Evolutionary conservation across 768 basidiomycete genomes (phyloP), one percentile per base, ranked within the genome.

Genomic region (Cystobasidium tubakii): DNA sequence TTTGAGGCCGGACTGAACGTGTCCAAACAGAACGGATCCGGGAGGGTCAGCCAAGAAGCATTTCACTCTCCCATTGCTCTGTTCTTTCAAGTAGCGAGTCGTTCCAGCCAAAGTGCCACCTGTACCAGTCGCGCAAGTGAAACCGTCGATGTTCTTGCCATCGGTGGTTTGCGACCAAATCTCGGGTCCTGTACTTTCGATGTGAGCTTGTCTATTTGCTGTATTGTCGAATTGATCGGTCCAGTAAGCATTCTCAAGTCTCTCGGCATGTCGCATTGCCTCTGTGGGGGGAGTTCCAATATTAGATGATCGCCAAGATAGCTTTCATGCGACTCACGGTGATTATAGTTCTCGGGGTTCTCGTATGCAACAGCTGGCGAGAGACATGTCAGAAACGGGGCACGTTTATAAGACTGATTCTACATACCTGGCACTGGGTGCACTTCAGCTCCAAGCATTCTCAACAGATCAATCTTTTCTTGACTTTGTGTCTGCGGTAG

Each of bases 381-480:
- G 57, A 34, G 13, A 23, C 12, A 17, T 9, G 1, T 54, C 17
- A 29, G n/a, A 25, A 62, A 27, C 23, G 6, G 39, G 6, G 39
- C 46, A 17, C 9, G 21, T 4, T 21, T 12, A n/a, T n/a, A 13
- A 77, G 29, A 34, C 44, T n/a, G 23, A 0, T 31, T 39, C 1
- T 1, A 79, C 81, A 77, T 64, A 82, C 82, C 94, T 21, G 96
- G 92, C 1, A 99, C 96, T 39, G 96, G 90, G 79, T 91, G 85
- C 39, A 99, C 95, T 77, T 98, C 95, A 3, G 96, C 95, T 33
- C 96, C 96, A 27, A 99, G 86, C 95, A 99, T 95, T 67, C 88
- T 88, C 70, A 99, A 85, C 33, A 99, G 87, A 82, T 99, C 95
- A 69, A 98, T 96, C 84, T 99, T 99, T 80, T 99, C 95, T 83